Base-by-base conservation (phyloP, 1,284 basidiomycete genomes). In the Tylopilus orsonianus region DNA sequence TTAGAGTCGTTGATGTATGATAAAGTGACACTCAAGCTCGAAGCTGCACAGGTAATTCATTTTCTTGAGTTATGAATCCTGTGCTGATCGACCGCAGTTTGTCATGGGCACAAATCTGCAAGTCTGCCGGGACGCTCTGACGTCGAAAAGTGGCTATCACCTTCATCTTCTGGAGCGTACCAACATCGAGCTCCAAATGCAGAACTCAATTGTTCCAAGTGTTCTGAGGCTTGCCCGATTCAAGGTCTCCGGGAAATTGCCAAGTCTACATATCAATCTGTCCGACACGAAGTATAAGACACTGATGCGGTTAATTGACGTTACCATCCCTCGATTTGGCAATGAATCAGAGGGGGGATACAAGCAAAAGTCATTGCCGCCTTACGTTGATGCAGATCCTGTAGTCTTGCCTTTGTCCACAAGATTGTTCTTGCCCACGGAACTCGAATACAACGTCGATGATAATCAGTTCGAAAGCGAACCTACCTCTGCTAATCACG, bases 1-100 rank as follows among this genome's bases (percentile, higher is more conserved):
- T 77, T 99, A 23, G 94, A 99, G 68, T 87, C 88, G 3, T 75
- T 99, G 50, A 97, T 99, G 93, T 99, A 99, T 65, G 97, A 99
- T 71, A 90, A 89, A 59, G 78, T 97, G 60, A 81, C 81, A 14
- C 77, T 99, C 45, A 87, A 85, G 56, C 78, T 99, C 18, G 80
- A 96, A 61, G 86, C 90, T 34, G 93, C 96, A 5, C 94, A 97
- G 81, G 92, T 93, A 56, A 49, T 70, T 37, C 5, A 13, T 29
- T 43, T 36, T 20, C 3, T 18, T 40, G 50, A 10, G 40, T 30
- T 18, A 20, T 1, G 7, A 5, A 33, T 35, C 32, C 33, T 41
- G 41, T 39, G 27, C 40, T 57, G 23, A 49, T 37, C 8, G n/a
- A 40, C 52, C 48, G 13, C 60, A 97, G 91, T 91, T 99, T 49